These are phyloP conservation scores for Rhynchospora breviuscula DNA, from an alignment of 176 grass and related monocot species.

Conservation along the genomic window DNA sequence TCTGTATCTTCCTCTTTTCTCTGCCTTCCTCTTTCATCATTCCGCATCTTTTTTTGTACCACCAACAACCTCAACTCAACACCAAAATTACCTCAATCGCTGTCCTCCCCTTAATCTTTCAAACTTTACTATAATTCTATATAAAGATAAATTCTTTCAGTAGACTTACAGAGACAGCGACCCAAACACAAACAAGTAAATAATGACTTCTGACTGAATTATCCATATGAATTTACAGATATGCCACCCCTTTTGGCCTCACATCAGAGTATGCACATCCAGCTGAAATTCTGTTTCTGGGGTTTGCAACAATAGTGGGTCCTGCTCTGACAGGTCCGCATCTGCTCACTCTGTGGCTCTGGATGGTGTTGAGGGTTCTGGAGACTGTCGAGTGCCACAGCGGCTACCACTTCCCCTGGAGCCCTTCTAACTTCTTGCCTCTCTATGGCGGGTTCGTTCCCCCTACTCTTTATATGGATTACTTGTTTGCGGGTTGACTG, in stretches of 20 bases:
- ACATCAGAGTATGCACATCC: constrained; percentile 95
- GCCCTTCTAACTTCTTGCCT: constrained; percentile 91
- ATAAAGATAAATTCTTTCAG: too few relatives aligned
- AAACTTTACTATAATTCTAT: too few relatives aligned
- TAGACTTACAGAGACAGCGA: too few relatives aligned
- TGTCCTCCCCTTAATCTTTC: neutral
- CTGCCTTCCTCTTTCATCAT: neutral
- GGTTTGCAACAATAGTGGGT: constrained; percentile 71
- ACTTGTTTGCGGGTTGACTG: neutral
- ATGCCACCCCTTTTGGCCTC: constrained; percentile 84
- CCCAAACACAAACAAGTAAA: neutral
- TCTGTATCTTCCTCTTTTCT: constrained; percentile 29
- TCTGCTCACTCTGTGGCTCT: constrained; percentile 79
- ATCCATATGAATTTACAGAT: constrained; percentile 34
- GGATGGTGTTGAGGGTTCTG: constrained; percentile 82
- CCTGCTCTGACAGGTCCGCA: constrained; percentile 91
- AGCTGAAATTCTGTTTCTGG: constrained; percentile 86
- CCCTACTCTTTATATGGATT: neutral
- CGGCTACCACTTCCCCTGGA: constrained; percentile 94
- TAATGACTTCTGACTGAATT: neutral
- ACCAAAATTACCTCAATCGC: neutral
- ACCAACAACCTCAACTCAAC: neutral
- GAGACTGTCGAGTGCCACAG: constrained; percentile 96
- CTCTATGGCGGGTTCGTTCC: constrained; percentile 81
- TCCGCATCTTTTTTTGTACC: neutral